phyloP scores from a whole-genome alignment of 2,329 filamentous ascomycete species.

The Orbilia ellipsospora region DNA sequence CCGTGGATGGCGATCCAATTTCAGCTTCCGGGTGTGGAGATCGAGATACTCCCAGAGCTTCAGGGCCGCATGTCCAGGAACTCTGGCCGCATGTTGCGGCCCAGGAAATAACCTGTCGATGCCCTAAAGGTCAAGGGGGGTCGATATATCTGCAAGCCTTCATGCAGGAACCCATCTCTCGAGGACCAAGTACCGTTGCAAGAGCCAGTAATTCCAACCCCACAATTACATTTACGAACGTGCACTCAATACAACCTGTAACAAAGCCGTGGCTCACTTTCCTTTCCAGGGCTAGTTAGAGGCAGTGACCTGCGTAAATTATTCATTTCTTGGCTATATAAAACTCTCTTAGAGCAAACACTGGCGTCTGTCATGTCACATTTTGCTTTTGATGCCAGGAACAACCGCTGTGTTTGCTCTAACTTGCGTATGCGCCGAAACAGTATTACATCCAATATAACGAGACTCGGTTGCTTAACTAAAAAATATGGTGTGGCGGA shows the following conservation, averaged over 20 bases:
- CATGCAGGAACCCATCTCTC: conserved; percentile 40
- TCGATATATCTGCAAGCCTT: conserved; percentile 28
- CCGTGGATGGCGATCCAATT: neutral
- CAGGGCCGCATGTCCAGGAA: conserved; percentile 34
- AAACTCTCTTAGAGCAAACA: conserved; percentile 35
- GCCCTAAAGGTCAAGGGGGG: neutral
- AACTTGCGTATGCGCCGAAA: conserved; percentile 35
- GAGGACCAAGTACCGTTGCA: conserved; percentile 12
- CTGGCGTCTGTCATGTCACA: conserved; percentile 45
- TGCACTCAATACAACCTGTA: conserved; percentile 37
- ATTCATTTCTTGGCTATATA: conserved; percentile 21
- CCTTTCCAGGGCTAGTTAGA: conserved; percentile 34
- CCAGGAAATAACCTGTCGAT: conserved; percentile 3
- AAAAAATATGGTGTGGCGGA: conserved; percentile 31
- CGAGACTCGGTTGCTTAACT: conserved; percentile 13
- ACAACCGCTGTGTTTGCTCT: conserved; percentile 50
- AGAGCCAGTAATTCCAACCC: conserved; percentile 11
- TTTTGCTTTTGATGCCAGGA: conserved; percentile 35
- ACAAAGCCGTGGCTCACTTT: conserved; percentile 35
- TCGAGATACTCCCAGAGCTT: neutral
- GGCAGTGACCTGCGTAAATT: conserved; percentile 9
- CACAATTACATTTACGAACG: conserved; percentile 17
- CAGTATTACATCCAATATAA: conserved; percentile 39
- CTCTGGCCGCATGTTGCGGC: conserved; percentile 14
- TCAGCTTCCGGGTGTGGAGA: neutral